These are phyloP conservation scores for Verbascum thapsus DNA, from an alignment of 257 asterid genomes.

Conservation along the genomic window DNA sequence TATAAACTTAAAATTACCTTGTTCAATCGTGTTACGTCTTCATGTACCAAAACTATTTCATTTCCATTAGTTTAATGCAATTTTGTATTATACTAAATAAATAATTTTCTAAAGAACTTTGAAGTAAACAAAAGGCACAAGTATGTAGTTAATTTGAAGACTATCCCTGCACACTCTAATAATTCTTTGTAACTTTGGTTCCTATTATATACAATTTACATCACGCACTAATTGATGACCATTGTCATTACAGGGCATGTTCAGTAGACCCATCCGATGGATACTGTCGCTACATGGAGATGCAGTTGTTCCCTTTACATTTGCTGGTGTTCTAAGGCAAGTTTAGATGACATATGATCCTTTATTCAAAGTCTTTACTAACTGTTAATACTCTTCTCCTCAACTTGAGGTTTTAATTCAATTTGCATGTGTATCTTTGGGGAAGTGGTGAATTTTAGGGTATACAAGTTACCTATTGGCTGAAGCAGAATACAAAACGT, in stretches of 20 bases:
- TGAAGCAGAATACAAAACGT: slow-evolving; percentile 3
- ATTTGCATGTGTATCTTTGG: not conserved
- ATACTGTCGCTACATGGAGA: slow-evolving; percentile 91
- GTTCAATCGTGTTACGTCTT: too few species aligned
- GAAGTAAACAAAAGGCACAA: too few species aligned
- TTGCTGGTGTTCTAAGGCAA: slow-evolving; percentile 82
- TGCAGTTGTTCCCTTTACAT: slow-evolving; percentile 70
- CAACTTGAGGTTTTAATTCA: not conserved
- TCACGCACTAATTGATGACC: slow-evolving; percentile 17
- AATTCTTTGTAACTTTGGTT: slow-evolving; percentile 17
- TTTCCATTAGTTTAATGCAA: too few species aligned
- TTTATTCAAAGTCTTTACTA: slow-evolving; percentile 15
- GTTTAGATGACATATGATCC: slow-evolving; percentile 16
- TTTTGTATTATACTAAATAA: too few species aligned
- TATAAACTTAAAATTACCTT: not conserved
- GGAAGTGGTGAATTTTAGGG: slow-evolving; percentile 1
- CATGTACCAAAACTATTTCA: too few species aligned
- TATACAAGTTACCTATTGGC: slow-evolving; percentile 1
- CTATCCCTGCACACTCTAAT: too few species aligned
- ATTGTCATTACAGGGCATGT: slow-evolving; percentile 57
- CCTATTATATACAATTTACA: slow-evolving; percentile 10
- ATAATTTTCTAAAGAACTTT: too few species aligned
- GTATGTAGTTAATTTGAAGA: too few species aligned
- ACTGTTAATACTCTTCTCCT: not conserved
- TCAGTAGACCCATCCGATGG: slow-evolving; percentile 98